A percentile compares a stretch with the other conserved stretches of the same genome.
Conservation (phyloP, 2,329 filamentous ascomycete genomes). For the Beauveria caledonica region DNA sequence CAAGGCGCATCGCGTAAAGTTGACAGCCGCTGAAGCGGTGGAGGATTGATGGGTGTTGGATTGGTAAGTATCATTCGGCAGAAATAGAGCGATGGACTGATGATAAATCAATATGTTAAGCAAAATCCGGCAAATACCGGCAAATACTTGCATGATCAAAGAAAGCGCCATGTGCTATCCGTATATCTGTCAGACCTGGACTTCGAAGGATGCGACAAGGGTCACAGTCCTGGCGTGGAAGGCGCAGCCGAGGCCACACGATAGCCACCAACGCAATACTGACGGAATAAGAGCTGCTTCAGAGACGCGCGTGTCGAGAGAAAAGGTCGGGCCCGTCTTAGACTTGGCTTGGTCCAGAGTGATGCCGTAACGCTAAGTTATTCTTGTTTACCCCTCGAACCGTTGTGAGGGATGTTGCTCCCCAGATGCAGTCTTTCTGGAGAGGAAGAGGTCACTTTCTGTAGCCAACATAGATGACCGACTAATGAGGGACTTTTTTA, state of each 20-base stretch:
- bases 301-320: background rate
- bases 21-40: too few relatives aligned
- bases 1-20: too few relatives aligned
- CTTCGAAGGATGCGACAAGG: background rate
- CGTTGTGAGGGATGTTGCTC: too few relatives aligned
- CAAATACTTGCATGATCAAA: background rate
- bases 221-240: background rate
- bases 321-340: background rate
- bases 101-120: background rate
- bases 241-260: background rate
- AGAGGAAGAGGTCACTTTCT: too few relatives aligned
- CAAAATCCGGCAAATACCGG: background rate
- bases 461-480: too few relatives aligned
- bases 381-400: too few relatives aligned
- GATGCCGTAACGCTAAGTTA: background rate
- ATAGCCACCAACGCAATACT: background rate
- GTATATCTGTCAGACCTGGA: background rate
- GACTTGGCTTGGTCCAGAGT: background rate
- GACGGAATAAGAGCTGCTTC: background rate
- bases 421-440: too few relatives aligned
- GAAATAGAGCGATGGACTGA: background rate
- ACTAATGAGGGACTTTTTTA: background rate
- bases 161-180: background rate
- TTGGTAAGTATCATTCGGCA: background rate
- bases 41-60: constrained; percentile 14